Base-by-base conservation (phyloP, 495 filamentous ascomycete species). In the Neurospora cerealis region DNA sequence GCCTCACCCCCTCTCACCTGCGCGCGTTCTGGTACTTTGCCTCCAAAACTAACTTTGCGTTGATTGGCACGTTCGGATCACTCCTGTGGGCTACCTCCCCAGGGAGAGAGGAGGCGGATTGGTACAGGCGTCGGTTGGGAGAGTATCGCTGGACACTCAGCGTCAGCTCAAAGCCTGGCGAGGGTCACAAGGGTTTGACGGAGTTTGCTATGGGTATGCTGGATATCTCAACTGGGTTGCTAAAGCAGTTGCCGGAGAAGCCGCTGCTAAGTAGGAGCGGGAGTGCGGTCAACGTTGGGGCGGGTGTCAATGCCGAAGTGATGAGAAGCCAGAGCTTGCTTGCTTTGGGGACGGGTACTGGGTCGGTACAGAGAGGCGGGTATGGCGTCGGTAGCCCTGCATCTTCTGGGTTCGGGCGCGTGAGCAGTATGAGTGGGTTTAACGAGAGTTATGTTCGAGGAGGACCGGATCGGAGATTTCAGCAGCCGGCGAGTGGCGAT, bases 121-220 rank as follows among this genome's bases (percentile, higher is more conserved):
- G 97, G 87, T 99, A 99, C 83, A 89, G 92, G 28, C 86, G 91
- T 3, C 85, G 96, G 4, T 85, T 98, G 13, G 89, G 89, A 73
- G 96, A 99, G 84, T 98, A 97, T 80, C 86, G 93, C 66, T 99
- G 96, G 96, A 98, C 95, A 2, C 84, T 99, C 74, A 91, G 90
- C 42, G 95, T 98, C 40, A 92, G 89, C 80, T 89, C 89, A 74
- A 93, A 94, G 78, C 90, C 91, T 46, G 94, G 94, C 36, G 88
- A 90, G 73, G 81, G 80, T 36, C 54, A 66, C 32, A 83, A 81
- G 46, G 81, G 83, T 17, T 91, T 97, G 79, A 90, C 92, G 11
- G 89, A 92, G 71, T 90, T 91, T 77, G 93, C 92, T 28, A 89
- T 93, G 81, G 88, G 87, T 32, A 91, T 92, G 87, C 81, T 94